Base-by-base conservation (phyloP, 2,329 filamentous ascomycete species). In the Fusarium verticillioides region DNA sequence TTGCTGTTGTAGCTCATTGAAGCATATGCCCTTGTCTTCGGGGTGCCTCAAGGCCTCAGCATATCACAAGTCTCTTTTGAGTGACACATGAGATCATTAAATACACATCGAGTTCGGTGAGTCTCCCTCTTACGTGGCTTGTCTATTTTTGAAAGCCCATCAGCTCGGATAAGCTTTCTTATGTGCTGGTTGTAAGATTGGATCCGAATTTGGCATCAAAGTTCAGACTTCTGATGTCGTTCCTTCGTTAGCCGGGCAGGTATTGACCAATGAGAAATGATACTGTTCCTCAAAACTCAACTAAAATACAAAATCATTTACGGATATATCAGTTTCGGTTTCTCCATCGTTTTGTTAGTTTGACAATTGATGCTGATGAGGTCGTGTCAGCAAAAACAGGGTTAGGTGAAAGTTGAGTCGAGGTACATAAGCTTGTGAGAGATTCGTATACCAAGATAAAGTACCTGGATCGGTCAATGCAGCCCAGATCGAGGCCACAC, bases 401-500 rank as follows among this genome's bases (percentile, higher is more conserved):
- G 28, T 28, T 28, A n/a, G n/a, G n/a, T n/a, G n/a, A n/a, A n/a
- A n/a, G n/a, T n/a, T n/a, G n/a, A n/a, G n/a, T n/a, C n/a, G n/a
- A n/a, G n/a, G n/a, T n/a, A n/a, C n/a, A n/a, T n/a, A n/a, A n/a
- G n/a, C n/a, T n/a, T n/a, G n/a, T n/a, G n/a, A n/a, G n/a, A n/a
- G n/a, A n/a, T n/a, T n/a, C n/a, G n/a, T n/a, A n/a, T n/a, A n/a
- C n/a, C n/a, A n/a, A n/a, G n/a, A n/a, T n/a, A n/a, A 39, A 28
- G 50, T 53, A 53, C 19, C 50, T 3, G 0, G 13, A 53, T 53
- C 19, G 50, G 0, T n/a, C 34, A 53, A 39, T 53, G 34, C 32
- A 50, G 18, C 4, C 39, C 43, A 74, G n/a, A 59, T 57, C 64
- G 65, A 69, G 65, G 66, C 49, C 62, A 66, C 36, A 32, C 60